phyloP scores from a whole-genome alignment of 2,329 filamentous ascomycete species.

The Scedosporium aurantiacum region DNA sequence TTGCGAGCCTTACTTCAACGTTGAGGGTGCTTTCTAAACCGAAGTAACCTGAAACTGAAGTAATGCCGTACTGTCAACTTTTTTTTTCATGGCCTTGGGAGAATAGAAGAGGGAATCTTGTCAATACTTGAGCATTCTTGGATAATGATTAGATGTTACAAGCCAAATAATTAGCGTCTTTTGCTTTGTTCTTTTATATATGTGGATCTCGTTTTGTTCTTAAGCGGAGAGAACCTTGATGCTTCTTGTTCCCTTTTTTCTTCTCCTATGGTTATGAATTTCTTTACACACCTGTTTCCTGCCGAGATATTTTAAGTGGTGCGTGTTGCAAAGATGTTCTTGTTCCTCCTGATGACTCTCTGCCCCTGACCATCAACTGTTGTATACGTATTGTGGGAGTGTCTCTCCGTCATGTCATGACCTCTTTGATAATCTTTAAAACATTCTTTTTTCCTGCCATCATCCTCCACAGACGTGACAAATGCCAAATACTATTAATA shows the following conservation, averaged over 20 bases:
- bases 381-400: too few relatives aligned
- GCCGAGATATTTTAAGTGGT: too few relatives aligned
- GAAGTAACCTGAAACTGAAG: neutral
- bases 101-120: slow-evolving; percentile 6
- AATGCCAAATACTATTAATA: too few relatives aligned
- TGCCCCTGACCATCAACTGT: too few relatives aligned
- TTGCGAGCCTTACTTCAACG: slow-evolving; percentile 78
- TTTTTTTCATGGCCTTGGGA: neutral
- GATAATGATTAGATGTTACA: slow-evolving; percentile 3
- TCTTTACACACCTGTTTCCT: neutral
- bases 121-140: slow-evolving; percentile 7
- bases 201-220: slow-evolving; percentile 1
- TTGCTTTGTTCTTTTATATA: slow-evolving; percentile 8
- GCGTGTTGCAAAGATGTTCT: too few relatives aligned
- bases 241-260: neutral
- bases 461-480: too few relatives aligned
- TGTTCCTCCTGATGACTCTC: too few relatives aligned
- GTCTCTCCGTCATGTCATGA: too few relatives aligned
- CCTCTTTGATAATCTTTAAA: too few relatives aligned
- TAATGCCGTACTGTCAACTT: neutral
- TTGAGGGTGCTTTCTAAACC: slow-evolving; percentile 12
- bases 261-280: neutral
- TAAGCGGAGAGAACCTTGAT: neutral
- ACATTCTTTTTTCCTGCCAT: too few relatives aligned
- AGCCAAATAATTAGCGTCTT: slow-evolving; percentile 1